Evolutionary conservation across 2,329 filamentous ascomycete genomes (phyloP), one percentile per base, ranked within the genome.

Genomic region (Tolypocladium cylindrosporum): DNA sequence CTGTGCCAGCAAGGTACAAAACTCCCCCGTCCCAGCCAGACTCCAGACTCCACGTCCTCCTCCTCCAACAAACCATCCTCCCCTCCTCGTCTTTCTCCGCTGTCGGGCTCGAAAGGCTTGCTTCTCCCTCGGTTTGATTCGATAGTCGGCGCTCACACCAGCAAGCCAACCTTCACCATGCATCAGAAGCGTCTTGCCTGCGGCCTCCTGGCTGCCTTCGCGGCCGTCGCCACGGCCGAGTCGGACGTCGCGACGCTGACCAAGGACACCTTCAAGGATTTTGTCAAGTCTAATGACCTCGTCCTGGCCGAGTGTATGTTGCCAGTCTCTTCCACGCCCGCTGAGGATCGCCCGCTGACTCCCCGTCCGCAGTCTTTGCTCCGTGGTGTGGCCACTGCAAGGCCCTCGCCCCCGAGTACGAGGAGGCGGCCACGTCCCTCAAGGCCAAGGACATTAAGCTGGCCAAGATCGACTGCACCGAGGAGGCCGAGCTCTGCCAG

Each of bases 381-480:
- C 92, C 93, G 67, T 96, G 93, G 92, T 96, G 90, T 68, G 93
- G 92, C 65, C 93, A 97, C 83, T 97, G 93, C 89, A 97, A 99
- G 83, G 93, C 93, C 61, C 90, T 99, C 65, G 94, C 89, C 62
- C 89, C 90, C 71, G 90, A 94, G 77, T 95, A 94, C 75, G 90
- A 95, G 79, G 85, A 90, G 74, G 90, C 90, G 56, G 90, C 90
- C 55, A 92, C 89, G 37, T 81, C 85, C 39, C 81, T 95, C 63
- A 93, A 92, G 82, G 89, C 91, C 77, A 94, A 93, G 85, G 82
- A 89, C 73, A 93, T 94, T 76, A 84, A 83, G 71, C 81, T 95
- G 58, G 88, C 82, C 75, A 94, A 95, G 85, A 77, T 95, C 67
- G 93, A 97, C 81, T 97, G 94, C 83, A 97, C 93, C 71, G 91